Evolutionary conservation across 306 rosid species (phyloP), one percentile per base, ranked within the genome.

Genomic region (Glycyrrhiza uralensis): DNA sequence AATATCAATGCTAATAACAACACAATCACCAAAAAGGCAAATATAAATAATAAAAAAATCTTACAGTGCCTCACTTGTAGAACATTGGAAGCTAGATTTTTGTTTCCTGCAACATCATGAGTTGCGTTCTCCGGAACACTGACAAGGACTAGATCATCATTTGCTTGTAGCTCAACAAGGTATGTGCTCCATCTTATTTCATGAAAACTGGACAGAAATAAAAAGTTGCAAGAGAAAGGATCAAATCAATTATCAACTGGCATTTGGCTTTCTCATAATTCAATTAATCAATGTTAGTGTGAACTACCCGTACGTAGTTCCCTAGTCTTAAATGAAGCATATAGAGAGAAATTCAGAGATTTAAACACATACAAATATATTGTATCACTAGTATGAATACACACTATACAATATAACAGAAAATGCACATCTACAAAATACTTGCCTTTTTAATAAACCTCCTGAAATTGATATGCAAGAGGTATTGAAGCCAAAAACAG

Each of bases 41-140:
- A 19, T 7, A 11, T 30, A 47, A 0, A n/a, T n/a, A n/a, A n/a
- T n/a, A 63, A 44, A 69, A 36, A 28, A 6, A 62, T 55, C 88
- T 93, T 90, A 93, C 98, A 93, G 75, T 87, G 98, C 85, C 85
- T 84, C 85, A 93, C 90, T 86, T 79, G 85, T 64, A 93, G 90
- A 84, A 87, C 87, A 87, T 90, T 90, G 72, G 98, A 93, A 67
- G 94, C 87, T 23, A 89, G 83, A 80, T 93, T 93, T 83, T 72
- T 81, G 82, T 93, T 93, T 72, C 97, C 98, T 38, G 97, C 85
- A 78, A 93, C 84, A 77, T 93, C 98, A 2, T 7, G 60, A 2
- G 98, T 87, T 66, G 77, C 77, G 42, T 90, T 93, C 77, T 83
- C 97, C 1, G 96, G 98, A 69, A 93, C 88, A 46, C 74, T 69